These are phyloP conservation scores for Colletotrichum simmondsii DNA, from an alignment of 2,329 filamentous ascomycete genomes.

Conservation along the genomic window DNA sequence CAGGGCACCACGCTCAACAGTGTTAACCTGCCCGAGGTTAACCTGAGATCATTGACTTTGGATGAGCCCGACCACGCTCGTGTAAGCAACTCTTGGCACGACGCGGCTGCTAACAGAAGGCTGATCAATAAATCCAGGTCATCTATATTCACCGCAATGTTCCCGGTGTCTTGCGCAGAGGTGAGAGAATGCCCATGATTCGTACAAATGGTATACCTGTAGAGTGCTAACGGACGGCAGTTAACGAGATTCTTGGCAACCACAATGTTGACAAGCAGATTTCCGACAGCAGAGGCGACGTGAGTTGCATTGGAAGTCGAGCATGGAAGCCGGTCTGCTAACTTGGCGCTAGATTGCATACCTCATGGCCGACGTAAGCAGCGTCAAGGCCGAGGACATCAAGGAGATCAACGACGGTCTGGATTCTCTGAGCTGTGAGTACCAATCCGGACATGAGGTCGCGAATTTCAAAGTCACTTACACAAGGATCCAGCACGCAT, in stretches of 20 bases:
- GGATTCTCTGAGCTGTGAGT: constrained; percentile 82
- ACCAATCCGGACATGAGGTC: neutral
- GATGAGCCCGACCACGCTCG: constrained; percentile 91
- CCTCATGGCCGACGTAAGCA: constrained; percentile 96
- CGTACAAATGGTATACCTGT: neutral
- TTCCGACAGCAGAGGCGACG: constrained; percentile 92
- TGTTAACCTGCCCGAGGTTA: constrained; percentile 97
- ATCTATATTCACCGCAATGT: constrained; percentile 98
- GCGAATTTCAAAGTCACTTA: constrained; percentile 8
- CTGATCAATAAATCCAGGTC: constrained; percentile 58
- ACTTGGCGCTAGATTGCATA: constrained; percentile 76
- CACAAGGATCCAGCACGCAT: constrained; percentile 49
- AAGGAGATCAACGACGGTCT: constrained; percentile 86
- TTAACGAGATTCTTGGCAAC: constrained; percentile 93
- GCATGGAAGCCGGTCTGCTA: constrained; percentile 22
- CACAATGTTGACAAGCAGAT: constrained; percentile 99
- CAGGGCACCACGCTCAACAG: constrained; percentile 90
- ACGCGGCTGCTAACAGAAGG: neutral
- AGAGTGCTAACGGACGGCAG: constrained; percentile 51
- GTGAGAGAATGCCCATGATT: constrained; percentile 49
- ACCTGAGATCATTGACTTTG: constrained; percentile 86
- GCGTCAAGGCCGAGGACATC: constrained; percentile 83
- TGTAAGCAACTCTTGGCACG: constrained; percentile 54
- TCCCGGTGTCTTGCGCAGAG: constrained; percentile 90
- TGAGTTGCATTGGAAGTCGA: constrained; percentile 50